Evolutionary conservation across 305 asterid genomes (phyloP).

Genomic region (Salvia sclarea): DNA sequence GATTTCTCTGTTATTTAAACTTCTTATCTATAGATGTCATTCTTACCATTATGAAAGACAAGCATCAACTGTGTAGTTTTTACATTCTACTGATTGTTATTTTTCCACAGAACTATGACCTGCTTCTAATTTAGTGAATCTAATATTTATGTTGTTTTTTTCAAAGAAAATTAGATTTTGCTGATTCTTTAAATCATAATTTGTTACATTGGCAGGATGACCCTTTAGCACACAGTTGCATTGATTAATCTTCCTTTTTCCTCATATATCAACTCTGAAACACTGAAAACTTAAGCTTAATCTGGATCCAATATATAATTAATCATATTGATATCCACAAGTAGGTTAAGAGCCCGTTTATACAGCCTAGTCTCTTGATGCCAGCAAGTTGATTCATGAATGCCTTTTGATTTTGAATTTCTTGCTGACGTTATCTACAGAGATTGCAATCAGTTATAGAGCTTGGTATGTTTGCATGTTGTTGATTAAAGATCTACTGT

Average conservation of each 20-base stretch:
- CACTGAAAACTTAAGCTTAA: slow-evolving; percentile 3
- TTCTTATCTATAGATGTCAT: not conserved
- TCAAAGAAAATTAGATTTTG: not conserved
- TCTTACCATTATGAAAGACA: not conserved
- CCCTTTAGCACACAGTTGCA: not conserved
- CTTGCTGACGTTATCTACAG: not conserved
- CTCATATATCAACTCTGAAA: not conserved
- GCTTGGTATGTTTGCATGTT: slow-evolving; percentile 10
- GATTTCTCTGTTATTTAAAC: slow-evolving; percentile 29
- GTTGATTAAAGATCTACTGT: not conserved
- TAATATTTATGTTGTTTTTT: not conserved
- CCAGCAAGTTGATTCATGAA: slow-evolving; percentile 7
- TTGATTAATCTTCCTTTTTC: slow-evolving; percentile 4
- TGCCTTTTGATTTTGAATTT: slow-evolving; percentile 1
- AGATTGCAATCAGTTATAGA: not conserved
- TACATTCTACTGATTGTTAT: slow-evolving; percentile 18
- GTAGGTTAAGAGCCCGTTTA: not conserved
- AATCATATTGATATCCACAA: slow-evolving; percentile 9
- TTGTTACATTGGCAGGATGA: slow-evolving; percentile 4
- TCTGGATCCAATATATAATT: not conserved
- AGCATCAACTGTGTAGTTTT: not conserved
- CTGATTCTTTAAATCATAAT: not conserved
- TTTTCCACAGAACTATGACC: not conserved
- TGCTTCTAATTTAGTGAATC: not conserved
- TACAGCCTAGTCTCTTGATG: slow-evolving; percentile 5